Evolutionary conservation across 23 red algal species (phyloP).

Genomic region (Chondrus crispus): DNA sequence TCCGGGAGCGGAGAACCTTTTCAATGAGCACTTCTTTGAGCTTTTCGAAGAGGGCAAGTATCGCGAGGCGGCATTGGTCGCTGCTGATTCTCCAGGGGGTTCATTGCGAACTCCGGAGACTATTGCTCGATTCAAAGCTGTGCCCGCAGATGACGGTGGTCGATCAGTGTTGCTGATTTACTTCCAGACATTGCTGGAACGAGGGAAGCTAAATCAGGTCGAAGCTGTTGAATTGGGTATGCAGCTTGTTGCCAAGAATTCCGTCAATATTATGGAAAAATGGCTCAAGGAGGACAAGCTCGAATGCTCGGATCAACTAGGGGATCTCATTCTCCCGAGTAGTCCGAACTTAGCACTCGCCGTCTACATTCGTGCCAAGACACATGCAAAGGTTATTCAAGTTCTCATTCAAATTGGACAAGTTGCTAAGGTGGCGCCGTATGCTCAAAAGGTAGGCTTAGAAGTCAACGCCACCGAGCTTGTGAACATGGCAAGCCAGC

Average conservation of each 20-base stretch:
- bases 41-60: constrained; percentile 90
- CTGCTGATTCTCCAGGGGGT: constrained; percentile 93
- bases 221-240: constrained; percentile 89
- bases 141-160: constrained; percentile 70
- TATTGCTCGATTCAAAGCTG: constrained; percentile 90
- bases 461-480: constrained; percentile 69
- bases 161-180: constrained; percentile 84
- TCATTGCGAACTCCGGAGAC: constrained; percentile 82
- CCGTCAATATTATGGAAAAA: constrained; percentile 77
- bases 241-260: constrained; percentile 71
- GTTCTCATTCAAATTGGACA: constrained; percentile 86
- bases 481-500: constrained; percentile 77
- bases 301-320: constrained; percentile 87
- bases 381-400: constrained; percentile 94
- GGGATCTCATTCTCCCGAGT: constrained; percentile 81
- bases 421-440: constrained; percentile 66
- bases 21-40: constrained; percentile 85
- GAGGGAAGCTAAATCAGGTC: constrained; percentile 83
- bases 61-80: constrained; percentile 90
- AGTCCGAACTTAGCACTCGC: constrained; percentile 84
- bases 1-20: constrained; percentile 91
- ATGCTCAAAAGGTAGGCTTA: constrained; percentile 77
- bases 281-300: constrained; percentile 98
- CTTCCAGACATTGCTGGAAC: constrained; percentile 93
- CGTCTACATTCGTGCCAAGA: constrained; percentile 87